These are phyloP conservation scores for Crotalaria pallida DNA, from an alignment of 306 rosid genomes.

Conservation along the genomic window DNA sequence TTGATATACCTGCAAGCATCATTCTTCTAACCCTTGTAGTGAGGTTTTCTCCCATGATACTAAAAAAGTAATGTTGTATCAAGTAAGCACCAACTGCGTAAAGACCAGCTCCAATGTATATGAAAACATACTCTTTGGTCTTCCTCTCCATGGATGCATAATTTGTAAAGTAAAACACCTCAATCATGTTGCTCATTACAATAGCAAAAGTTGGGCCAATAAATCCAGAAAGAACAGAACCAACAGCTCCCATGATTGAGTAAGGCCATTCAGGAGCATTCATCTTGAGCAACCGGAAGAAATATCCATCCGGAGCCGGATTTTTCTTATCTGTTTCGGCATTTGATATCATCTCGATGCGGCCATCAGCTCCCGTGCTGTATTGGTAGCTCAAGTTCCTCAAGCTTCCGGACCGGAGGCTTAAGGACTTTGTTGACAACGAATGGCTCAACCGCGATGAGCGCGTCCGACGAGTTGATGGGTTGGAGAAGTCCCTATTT, in stretches of 20 bases:
- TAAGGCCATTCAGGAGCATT: conserved; percentile 99
- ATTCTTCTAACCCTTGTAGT: conserved; percentile 98
- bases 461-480: conserved; percentile 77
- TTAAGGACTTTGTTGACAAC: conserved; percentile 80
- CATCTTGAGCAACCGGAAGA: conserved; percentile 67
- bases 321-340: conserved; percentile 85
- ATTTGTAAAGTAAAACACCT: conserved; percentile 77
- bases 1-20: conserved; percentile 89
- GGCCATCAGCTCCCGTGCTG: conserved; percentile 95
- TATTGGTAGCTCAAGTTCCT: conserved; percentile 87
- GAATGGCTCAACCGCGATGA: conserved; percentile 92
- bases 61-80: conserved; percentile 96
- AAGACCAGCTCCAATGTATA: conserved; percentile 90
- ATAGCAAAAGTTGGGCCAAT: conserved; percentile 97
- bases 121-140: conserved; percentile 89
- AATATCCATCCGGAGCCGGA: conserved; percentile 84
- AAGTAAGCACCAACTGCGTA: conserved; percentile 92
- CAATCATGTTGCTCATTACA: conserved; percentile 98
- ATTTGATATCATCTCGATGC: conserved; percentile 95
- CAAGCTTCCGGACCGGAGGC: conserved; percentile 88
- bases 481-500: conserved; percentile 76
- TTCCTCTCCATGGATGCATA: conserved; percentile 86
- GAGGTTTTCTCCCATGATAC: conserved; percentile 98
- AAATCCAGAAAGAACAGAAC: conserved; percentile 88
- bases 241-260: conserved; percentile 94